Percentiles rank a stretch among this genome's conserved stretches.
These are phyloP conservation scores for Olyra latifolia DNA, from an alignment of 176 grass and related monocot genomes.

Conservation along the genomic window DNA sequence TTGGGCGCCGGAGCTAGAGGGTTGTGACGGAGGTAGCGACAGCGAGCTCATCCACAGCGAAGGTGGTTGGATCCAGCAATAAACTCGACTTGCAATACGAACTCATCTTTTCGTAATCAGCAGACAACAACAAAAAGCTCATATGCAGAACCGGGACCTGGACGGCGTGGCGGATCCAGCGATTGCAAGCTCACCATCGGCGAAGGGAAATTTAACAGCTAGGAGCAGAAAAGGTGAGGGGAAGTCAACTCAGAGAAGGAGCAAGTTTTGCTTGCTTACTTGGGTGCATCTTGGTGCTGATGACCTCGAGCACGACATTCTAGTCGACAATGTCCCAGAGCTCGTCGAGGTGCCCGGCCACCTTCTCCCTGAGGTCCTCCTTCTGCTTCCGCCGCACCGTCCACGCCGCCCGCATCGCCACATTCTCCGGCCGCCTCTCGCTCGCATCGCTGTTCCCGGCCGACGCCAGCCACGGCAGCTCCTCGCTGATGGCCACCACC, in stretches of 20 bases:
- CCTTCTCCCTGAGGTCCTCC: slow-evolving; percentile 82
- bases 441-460: slow-evolving; percentile 5
- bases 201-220: slow-evolving; percentile 1
- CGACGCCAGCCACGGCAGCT: slow-evolving; percentile 45
- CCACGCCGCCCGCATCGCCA: slow-evolving; percentile 67
- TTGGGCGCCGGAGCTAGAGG: too few species aligned
- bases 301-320: slow-evolving; percentile 79
- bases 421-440: slow-evolving; percentile 33
- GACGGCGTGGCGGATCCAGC: too few species aligned
- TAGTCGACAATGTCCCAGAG: slow-evolving; percentile 82
- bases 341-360: slow-evolving; percentile 80
- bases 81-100: too few species aligned
- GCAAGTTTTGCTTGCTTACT: slow-evolving; percentile 50
- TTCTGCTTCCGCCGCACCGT: too few species aligned
- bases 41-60: too few species aligned
- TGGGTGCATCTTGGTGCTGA: slow-evolving; percentile 87
- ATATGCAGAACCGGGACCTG: too few species aligned
- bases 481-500: slow-evolving; percentile 76
- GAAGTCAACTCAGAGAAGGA: slow-evolving; percentile 29
- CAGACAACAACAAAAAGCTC: too few species aligned
- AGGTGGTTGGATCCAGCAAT: too few species aligned
- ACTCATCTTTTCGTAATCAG: too few species aligned
- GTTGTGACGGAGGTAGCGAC: too few species aligned
- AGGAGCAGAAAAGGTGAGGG: not conserved
- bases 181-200: too few species aligned